Evolutionary conservation across 371 early-diverging fungal species (phyloP), one percentile per base, ranked within the genome.

Genomic region (Mucor circinelloides): DNA sequence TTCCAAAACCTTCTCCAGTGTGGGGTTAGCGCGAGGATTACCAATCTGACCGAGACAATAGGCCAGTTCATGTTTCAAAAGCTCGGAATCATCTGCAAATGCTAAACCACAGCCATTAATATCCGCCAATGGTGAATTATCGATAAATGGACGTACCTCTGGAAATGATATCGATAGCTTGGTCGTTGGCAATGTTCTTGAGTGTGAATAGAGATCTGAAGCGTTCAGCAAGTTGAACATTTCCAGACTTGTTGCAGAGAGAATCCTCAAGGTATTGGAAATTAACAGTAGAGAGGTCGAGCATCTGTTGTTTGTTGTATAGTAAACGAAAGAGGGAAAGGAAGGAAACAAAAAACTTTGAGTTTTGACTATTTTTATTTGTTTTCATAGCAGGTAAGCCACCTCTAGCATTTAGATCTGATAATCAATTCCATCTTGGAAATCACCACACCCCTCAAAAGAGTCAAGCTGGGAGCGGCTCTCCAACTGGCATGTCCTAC

Each of bases 11-110:
- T 64, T 52, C 55, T 74, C 70, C 8, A 99, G 85, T 23, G 87
- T 78, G 0, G 85, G 85, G 54, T 96, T 90, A 21, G 99, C 95
- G 25, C 79, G 71, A 28, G 85, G 83, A 74, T 93, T 91, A 72
- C 90, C 87, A 92, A 98, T 99, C 83, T 99, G 99, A 59, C 99
- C 99, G 59, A 99, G 83, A 59, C 96, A 95, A 83, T 99, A 99
- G 59, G 99, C 99, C 32, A 98, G 78, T 82, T 99, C 99, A 76
- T 99, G 99, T 80, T 97, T 96, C 61, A 99, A 85, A 44, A 99
- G 86, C 31, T 95, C 97, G 19, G 97, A 97, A 38, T 90, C 89
- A 69, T 93, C 94, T 55, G 76, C 75, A 70, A 99, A 94, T 36
- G 36, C 36, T 36, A 36, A 1, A 9, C 34, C 1, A 8, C 9